Evolutionary conservation across 2,329 filamentous ascomycete species (phyloP).

Genomic region (Penicillium vulpinum): DNA sequence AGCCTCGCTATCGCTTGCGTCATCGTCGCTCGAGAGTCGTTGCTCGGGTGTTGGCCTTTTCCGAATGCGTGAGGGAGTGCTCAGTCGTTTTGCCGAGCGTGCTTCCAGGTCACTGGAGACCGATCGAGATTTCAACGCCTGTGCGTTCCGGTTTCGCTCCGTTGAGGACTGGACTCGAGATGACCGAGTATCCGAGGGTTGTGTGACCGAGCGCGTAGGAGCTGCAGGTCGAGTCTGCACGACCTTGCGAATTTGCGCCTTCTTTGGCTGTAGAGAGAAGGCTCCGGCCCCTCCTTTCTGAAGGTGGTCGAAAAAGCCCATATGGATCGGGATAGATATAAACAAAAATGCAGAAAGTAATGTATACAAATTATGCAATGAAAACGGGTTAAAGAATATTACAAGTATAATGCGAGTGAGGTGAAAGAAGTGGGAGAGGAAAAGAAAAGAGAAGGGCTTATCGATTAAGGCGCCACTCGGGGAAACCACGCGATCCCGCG

Average conservation of each 20-base stretch:
- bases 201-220: constrained; percentile 31
- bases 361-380: constrained; percentile 10
- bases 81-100: constrained; percentile 32
- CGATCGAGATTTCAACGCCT: constrained; percentile 29
- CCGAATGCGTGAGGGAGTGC: constrained; percentile 33
- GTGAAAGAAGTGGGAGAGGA: background rate
- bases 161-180: constrained; percentile 19
- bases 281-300: constrained; percentile 45
- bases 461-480: constrained; percentile 25
- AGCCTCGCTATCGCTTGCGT: constrained; percentile 44
- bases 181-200: constrained; percentile 23
- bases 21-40: constrained; percentile 43
- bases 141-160: constrained; percentile 26
- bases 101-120: constrained; percentile 32
- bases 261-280: constrained; percentile 44
- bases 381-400: background rate
- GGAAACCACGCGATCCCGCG: constrained; percentile 16
- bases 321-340: constrained; percentile 24
- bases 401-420: constrained; percentile 1
- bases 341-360: constrained; percentile 17
- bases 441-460: constrained; percentile 12
- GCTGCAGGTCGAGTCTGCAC: constrained; percentile 38
- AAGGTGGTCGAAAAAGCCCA: constrained; percentile 49
- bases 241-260: constrained; percentile 45
- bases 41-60: constrained; percentile 43